phyloP scores from a whole-genome alignment of 495 filamentous ascomycete genomes.

The Lepidopterella palustris region DNA sequence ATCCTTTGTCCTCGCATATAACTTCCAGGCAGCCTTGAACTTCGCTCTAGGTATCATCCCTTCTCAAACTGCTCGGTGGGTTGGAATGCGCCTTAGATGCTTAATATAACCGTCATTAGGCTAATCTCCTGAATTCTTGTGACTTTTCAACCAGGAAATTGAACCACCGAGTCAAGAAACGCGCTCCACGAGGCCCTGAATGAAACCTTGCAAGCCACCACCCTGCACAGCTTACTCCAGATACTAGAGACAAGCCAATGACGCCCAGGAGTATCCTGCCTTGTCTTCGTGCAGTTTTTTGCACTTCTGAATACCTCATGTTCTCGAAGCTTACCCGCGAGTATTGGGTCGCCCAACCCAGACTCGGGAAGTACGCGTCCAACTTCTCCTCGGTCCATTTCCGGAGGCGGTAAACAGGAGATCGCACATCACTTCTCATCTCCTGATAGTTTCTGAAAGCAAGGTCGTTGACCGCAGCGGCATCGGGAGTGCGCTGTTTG shows the following conservation, averaged over 20 bases:
- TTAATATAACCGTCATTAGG: not conserved
- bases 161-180: not conserved
- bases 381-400: slow-evolving; percentile 85
- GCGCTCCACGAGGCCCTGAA: not conserved
- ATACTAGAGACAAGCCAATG: not conserved
- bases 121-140: not conserved
- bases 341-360: slow-evolving; percentile 91
- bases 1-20: no score
- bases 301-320: slow-evolving; percentile 80
- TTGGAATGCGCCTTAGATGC: no score
- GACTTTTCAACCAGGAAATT: not conserved
- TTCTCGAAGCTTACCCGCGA: slow-evolving; percentile 88
- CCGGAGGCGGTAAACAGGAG: slow-evolving; percentile 64
- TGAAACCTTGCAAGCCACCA: not conserved
- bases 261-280: slow-evolving; percentile 35
- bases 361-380: slow-evolving; percentile 61
- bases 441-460: slow-evolving; percentile 88
- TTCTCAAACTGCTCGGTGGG: no score
- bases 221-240: not conserved
- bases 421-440: slow-evolving; percentile 79
- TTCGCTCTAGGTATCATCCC: no score
- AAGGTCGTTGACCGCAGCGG: slow-evolving; percentile 85
- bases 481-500: slow-evolving; percentile 62
- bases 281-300: slow-evolving; percentile 60
- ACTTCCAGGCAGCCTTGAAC: no score